Conservation (phyloP, 768 basidiomycete genomes). For the Sarcomyxa edulis region DNA sequence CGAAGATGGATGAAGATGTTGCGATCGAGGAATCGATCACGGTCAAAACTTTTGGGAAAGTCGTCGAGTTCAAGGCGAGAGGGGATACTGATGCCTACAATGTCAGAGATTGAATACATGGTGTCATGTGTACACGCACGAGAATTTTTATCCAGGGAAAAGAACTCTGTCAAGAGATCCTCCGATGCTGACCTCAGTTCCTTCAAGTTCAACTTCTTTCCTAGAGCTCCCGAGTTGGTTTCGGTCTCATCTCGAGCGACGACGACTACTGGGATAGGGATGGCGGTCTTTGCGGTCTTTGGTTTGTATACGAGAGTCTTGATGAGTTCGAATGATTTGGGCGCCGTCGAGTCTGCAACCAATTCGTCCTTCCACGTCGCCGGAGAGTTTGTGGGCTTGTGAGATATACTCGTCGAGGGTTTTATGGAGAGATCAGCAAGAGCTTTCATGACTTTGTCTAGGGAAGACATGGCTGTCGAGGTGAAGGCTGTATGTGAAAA, state of each 20-base stretch:
- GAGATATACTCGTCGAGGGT: slow-evolving; percentile 46
- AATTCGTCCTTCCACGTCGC: slow-evolving; percentile 75
- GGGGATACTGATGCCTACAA: slow-evolving; percentile 59
- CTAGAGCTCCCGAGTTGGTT: slow-evolving; percentile 70
- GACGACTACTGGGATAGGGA: slow-evolving; percentile 80
- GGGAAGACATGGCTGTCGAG: slow-evolving; percentile 20
- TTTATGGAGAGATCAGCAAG: slow-evolving; percentile 52
- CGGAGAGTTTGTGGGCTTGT: slow-evolving; percentile 63
- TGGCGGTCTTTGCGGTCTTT: slow-evolving; percentile 87
- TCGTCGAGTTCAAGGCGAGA: slow-evolving; percentile 59
- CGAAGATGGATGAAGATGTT: slow-evolving; percentile 60
- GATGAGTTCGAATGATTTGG: slow-evolving; percentile 63
- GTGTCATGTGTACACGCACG: slow-evolving; percentile 54
- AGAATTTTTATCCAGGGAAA: slow-evolving; percentile 80
- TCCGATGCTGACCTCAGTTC: slow-evolving; percentile 83
- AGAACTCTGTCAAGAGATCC: slow-evolving; percentile 83
- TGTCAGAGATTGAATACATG: slow-evolving; percentile 4
- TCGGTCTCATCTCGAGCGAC: slow-evolving; percentile 85
- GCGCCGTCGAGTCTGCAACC: slow-evolving; percentile 41
- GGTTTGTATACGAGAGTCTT: slow-evolving; percentile 96
- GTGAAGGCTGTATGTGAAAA: background rate
- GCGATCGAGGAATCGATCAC: slow-evolving; percentile 78
- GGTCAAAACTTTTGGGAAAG: slow-evolving; percentile 67
- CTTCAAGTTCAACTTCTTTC: slow-evolving; percentile 78
- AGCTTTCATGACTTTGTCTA: slow-evolving; percentile 33